A percentile compares a stretch with the other conserved stretches of the same genome.
phyloP scores from a whole-genome alignment of 78 protist species.

The Mantamonas sphyraenae region DNA sequence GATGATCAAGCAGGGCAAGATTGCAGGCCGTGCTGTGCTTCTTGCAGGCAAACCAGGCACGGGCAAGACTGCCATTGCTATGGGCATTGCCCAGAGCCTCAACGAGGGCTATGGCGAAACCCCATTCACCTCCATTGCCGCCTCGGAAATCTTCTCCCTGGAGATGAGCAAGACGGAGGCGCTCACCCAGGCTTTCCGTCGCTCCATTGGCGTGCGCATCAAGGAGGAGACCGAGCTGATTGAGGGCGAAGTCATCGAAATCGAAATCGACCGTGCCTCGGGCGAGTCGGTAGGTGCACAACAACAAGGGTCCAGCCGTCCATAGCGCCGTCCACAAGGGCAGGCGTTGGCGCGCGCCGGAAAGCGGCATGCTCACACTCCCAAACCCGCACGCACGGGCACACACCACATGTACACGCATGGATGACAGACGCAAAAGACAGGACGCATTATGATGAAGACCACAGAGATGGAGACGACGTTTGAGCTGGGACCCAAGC shows the following conservation, averaged over 20 bases:
- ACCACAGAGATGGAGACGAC: conserved; percentile 99
- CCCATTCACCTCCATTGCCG: conserved; percentile 93
- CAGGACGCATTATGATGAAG: conserved; percentile 94
- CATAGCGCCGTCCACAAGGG: too few species aligned
- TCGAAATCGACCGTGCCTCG: conserved; percentile 55
- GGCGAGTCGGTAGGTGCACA: too few species aligned
- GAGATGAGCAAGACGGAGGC: conserved; percentile 98
- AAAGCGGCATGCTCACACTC: too few species aligned
- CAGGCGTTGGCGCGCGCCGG: too few species aligned
- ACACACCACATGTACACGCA: too few species aligned
- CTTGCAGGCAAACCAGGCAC: conserved; percentile 97
- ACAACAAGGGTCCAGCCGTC: too few species aligned
- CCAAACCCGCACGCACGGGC: too few species aligned
- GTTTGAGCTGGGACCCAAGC: conserved; percentile 95
- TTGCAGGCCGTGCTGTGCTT: conserved; percentile 94
- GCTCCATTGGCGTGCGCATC: conserved; percentile 91
- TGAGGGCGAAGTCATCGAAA: conserved; percentile 98
- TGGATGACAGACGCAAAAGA: conserved; percentile 59
- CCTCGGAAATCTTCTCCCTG: conserved; percentile 92
- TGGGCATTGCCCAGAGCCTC: conserved; percentile 94
- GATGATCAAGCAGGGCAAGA: conserved; percentile 90
- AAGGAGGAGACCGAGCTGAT: conserved; percentile 98
- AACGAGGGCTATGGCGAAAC: conserved; percentile 83
- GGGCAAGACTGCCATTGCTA: conserved; percentile 98
- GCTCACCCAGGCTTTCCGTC: conserved; percentile 92